These are phyloP conservation scores for Bassia scoparia DNA, from an alignment of 148 eudicot species.

Conservation along the genomic window DNA sequence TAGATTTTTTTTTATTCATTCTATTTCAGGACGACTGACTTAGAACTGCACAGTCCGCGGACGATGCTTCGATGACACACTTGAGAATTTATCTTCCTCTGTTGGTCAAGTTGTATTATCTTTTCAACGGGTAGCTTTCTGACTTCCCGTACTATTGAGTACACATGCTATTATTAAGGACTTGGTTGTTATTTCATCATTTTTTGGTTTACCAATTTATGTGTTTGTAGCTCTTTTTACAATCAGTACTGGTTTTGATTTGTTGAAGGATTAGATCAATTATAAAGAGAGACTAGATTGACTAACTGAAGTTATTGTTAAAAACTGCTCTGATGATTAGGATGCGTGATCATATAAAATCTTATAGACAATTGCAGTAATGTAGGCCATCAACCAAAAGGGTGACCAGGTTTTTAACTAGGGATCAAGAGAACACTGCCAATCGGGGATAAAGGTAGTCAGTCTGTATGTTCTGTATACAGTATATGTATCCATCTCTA, in stretches of 20 bases:
- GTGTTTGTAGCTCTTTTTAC: not conserved
- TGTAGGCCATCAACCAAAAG: conserved; percentile 2
- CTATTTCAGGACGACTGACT: conserved; percentile 39
- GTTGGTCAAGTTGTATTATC: conserved; percentile 14
- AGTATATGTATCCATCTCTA: no score
- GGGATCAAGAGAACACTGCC: no score
- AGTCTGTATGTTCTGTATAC: no score
- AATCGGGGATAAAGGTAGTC: no score
- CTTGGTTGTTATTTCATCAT: not conserved
- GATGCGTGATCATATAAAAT: no score
- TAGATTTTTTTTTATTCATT: not conserved
- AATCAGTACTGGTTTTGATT: no score
- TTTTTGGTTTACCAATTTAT: not conserved
- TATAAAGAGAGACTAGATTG: not conserved
- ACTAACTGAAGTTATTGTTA: not conserved
- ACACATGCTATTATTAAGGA: no score
- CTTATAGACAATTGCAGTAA: no score
- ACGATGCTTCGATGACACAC: conserved; percentile 33
- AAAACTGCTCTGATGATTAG: not conserved
- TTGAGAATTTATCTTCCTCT: conserved; percentile 11
- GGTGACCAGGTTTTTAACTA: no score
- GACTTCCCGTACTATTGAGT: no score
- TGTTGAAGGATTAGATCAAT: no score
- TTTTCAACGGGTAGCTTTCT: conserved; percentile 4
- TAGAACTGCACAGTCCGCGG: conserved; percentile 29